These are phyloP conservation scores for Baudoinia panamericana DNA, from an alignment of 495 filamentous ascomycete species.

Conservation along the genomic window DNA sequence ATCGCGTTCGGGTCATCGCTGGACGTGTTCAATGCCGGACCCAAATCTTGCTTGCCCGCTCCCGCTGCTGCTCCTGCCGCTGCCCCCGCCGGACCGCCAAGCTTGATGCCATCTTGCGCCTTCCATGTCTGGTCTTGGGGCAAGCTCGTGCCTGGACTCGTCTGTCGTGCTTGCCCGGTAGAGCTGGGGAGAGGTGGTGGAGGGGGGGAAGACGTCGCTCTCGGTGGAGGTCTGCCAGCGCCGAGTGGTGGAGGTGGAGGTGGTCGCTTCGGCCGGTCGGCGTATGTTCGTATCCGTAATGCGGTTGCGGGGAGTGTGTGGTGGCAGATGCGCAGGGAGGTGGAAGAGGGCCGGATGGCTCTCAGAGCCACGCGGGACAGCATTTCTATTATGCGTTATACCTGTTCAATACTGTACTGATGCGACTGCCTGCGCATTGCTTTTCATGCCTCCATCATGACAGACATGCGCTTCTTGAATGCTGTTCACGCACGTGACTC, in stretches of 20 bases:
- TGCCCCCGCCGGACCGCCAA: constrained; percentile 5
- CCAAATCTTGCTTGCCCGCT: neutral
- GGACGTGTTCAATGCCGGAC: constrained; percentile 6
- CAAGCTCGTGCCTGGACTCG: constrained; percentile 16
- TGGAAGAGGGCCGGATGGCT: constrained; percentile 6
- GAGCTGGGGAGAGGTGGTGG: constrained; percentile 1
- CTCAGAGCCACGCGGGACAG: constrained; percentile 15
- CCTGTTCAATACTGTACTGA: no score
- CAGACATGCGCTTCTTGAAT: no score
- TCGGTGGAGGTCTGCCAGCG: neutral
- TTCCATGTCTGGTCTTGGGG: constrained; percentile 22
- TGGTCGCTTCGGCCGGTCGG: constrained; percentile 9
- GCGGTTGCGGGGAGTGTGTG: constrained; percentile 5
- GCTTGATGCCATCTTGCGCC: constrained; percentile 17
- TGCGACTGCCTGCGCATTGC: no score
- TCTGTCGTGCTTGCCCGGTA: constrained; percentile 6
- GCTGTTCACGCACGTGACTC: no score
- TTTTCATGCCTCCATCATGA: no score
- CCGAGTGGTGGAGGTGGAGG: constrained; percentile 6
- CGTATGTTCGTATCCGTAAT: constrained; percentile 11
- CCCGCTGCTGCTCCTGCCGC: neutral
- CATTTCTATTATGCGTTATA: no score
- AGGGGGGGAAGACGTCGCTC: neutral
- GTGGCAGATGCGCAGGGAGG: constrained; percentile 4
- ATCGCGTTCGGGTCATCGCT: constrained; percentile 6